Base-by-base conservation (phyloP, 495 filamentous ascomycete species). In the Neurospora pannonica region DNA sequence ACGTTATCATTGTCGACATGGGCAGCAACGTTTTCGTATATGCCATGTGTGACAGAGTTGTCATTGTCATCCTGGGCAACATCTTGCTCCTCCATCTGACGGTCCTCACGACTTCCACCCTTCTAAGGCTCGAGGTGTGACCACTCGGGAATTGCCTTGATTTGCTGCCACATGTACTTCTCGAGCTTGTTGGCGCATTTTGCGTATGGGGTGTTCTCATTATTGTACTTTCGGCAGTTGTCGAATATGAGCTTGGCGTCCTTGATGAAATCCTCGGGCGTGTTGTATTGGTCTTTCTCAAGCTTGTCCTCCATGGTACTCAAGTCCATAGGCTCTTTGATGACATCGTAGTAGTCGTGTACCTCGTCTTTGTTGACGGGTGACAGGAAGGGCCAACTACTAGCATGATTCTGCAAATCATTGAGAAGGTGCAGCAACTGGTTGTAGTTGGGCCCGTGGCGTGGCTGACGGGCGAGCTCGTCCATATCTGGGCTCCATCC, bases 401-500 rank as follows among this genome's bases (percentile, higher is more conserved):
- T 90, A 75, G 89, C 89, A 81, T 97, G 93, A 79, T 97, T 98
- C 82, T 97, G 95, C 86, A 99, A 88, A 80, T 97, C 93, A 81
- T 96, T 97, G 76, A 99, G 90, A 9, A 99, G 89, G 82, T 97
- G 94, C 17, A 97, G 86, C 2, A 99, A 89, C 75, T 95, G 92
- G 80, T 94, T 95, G 84, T 97, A 97, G 79, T 98, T 97, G 19
- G 97, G 97, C 8, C 96, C 96, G 80, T 97, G 96, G 48, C 97
- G 93, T n/a, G 96, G 95, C 80, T 97, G 94, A 40, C 97, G 92
- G 8, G 97, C 94, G 42, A 99, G 85, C 79, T 97, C 94, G 83
- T 99, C 96, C 96, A 99, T 98, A 80, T 96, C 94, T 11, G 93
- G 93, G 3, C 92, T 95, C 96, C 96, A 99, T 74, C 96, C 96